Conservation (phyloP, 768 basidiomycete genomes). For the Boletus fagicola region DNA sequence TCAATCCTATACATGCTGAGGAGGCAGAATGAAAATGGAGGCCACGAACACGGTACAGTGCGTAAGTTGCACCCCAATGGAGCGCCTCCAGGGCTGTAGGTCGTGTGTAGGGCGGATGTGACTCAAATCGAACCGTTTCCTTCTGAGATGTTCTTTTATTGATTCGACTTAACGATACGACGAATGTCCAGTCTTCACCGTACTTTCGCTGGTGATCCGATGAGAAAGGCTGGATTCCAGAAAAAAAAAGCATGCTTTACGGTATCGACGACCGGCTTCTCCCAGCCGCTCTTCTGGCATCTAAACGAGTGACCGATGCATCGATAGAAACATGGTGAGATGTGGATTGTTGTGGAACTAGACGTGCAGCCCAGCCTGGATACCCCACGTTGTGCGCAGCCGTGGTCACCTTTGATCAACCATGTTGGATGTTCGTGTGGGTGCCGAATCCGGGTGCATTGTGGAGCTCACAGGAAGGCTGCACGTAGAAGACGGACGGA, state of each 20-base stretch:
- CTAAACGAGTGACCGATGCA: slow-evolving; percentile 34
- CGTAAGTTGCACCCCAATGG: slow-evolving; percentile 89
- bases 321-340: background rate
- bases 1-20: slow-evolving; percentile 1
- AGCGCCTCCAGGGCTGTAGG: slow-evolving; percentile 77
- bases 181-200: slow-evolving; percentile 57
- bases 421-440: background rate
- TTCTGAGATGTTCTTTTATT: slow-evolving; percentile 70
- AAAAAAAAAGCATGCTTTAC: slow-evolving; percentile 37
- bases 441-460: background rate
- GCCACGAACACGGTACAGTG: slow-evolving; percentile 76
- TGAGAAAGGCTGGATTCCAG: slow-evolving; percentile 4
- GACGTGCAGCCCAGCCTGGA: background rate
- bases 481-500: slow-evolving; percentile 24
- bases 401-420: background rate
- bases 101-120: slow-evolving; percentile 66
- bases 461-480: background rate
- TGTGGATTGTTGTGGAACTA: background rate
- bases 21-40: background rate
- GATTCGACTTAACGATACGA: slow-evolving; percentile 60
- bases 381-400: background rate
- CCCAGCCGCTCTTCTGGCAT: slow-evolving; percentile 90
- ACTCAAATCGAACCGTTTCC: slow-evolving; percentile 69
- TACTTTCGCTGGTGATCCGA: slow-evolving; percentile 42
- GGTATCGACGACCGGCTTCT: slow-evolving; percentile 75